Evolutionary conservation across 495 filamentous ascomycete species (phyloP), one percentile per base, ranked within the genome.

Genomic region (Delitschia confertaspora): DNA sequence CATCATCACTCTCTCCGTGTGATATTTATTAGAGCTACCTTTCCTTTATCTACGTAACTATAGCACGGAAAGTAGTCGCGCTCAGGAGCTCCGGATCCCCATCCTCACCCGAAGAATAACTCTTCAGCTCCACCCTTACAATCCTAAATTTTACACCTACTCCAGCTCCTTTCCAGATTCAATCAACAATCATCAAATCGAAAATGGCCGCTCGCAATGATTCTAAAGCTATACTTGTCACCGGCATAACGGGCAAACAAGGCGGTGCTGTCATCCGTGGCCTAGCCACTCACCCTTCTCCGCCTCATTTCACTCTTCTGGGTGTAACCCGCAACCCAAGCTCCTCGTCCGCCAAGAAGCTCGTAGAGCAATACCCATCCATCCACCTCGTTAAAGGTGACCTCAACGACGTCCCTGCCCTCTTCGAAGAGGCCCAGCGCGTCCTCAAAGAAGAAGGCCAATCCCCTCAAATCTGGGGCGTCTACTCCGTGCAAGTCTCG

Each of bases 221-320:
- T n/a, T n/a, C 50, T 6, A 56, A 56, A 37, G 42, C 65, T n/a
- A 55, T 82, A 38, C 69, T 84, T 32, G 59, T 87, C 43, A 77
- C 79, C 16, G 82, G 82, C 14, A 82, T 79, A 3, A 88, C 79
- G 0, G 81, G 80, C 57, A 74, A 82, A 48, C 83, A 87, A 60
- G 83, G 84, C 42, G 71, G 76, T 20, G 67, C 72, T 9, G 60
- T 79, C 24, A 66, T 88, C 53, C 59, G 71, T 3, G 71, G 68
- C 37, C 73, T 87, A 23, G 60, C 79, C 10, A 48, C 59, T 19
- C 61, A 64, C 29, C 33, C 47, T 3, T 42, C 62, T n/a, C 55
- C n/a, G 29, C 11, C 44, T 11, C 30, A 65, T 18, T 67, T 79
- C 59, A 69, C 76, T 37, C 77, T 88, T 52, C 71, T 87, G 11